A percentile compares a stretch with the other conserved stretches of the same genome.
Conservation (phyloP, 2,329 filamentous ascomycete species). For the Xylariaceae sp. region DNA sequence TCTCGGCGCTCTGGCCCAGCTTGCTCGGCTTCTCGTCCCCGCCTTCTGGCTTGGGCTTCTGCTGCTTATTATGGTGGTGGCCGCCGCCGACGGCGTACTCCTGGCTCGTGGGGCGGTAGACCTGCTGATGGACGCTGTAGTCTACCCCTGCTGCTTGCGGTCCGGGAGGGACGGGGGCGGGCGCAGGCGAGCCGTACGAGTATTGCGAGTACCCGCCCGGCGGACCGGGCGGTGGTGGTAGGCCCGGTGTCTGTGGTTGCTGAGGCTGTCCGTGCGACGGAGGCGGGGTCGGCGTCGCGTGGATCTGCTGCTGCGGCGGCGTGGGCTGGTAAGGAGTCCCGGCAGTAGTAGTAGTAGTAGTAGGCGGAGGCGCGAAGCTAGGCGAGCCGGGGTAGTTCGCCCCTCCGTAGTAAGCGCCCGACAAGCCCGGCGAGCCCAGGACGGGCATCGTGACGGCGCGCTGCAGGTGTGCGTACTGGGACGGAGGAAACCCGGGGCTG, state of each 20-base stretch:
- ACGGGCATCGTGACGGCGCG: constrained; percentile 47
- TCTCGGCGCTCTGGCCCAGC: constrained; percentile 60
- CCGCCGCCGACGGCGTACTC: constrained; percentile 41
- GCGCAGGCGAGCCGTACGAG: constrained; percentile 29
- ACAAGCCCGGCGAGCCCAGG: constrained; percentile 36
- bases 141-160: constrained; percentile 28
- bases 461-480: constrained; percentile 41
- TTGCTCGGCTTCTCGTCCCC: constrained; percentile 31
- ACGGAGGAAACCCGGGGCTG: constrained; percentile 38
- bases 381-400: constrained; percentile 41
- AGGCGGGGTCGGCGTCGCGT: constrained; percentile 19
- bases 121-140: constrained; percentile 61
- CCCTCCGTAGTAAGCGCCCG: constrained; percentile 42
- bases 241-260: constrained; percentile 32
- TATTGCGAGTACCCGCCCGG: constrained; percentile 55
- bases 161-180: too few relatives aligned
- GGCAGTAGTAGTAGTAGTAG: background rate
- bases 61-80: too few relatives aligned
- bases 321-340: too few relatives aligned
- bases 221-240: constrained; percentile 39
- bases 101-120: constrained; percentile 62
- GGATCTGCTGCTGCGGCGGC: background rate
- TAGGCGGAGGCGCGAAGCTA: background rate
- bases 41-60: constrained; percentile 39
- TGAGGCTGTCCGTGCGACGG: too few relatives aligned